Conservation (phyloP, 345 rosid species). For the Eucalyptus victrix region DNA sequence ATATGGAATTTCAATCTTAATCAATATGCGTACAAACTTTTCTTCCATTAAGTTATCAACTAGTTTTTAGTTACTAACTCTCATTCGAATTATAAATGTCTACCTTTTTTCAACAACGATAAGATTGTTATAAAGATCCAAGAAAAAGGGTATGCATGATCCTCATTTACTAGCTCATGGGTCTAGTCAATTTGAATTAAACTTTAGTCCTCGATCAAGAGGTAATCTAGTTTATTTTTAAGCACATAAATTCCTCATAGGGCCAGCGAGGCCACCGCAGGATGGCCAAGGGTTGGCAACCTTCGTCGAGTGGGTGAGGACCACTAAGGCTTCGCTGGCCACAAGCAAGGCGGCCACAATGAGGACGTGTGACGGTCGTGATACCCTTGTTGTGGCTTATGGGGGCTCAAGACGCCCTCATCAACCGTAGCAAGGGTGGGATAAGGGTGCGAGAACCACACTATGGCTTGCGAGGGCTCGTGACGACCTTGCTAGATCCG, state of each 20-base stretch:
- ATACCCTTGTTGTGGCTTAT: no score
- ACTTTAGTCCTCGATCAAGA: not conserved
- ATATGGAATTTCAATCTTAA: not conserved
- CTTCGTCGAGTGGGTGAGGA: no score
- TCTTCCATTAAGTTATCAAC: not conserved
- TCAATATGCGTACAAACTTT: not conserved
- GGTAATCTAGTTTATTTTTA: not conserved
- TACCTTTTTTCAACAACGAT: not conserved
- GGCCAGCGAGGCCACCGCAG: no score
- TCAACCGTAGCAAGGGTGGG: no score
- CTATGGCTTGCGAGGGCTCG: accelerated
- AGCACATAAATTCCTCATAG: not conserved
- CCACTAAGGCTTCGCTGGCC: no score
- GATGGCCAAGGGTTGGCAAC: no score
- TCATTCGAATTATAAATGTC: not conserved
- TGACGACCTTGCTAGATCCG: accelerated
- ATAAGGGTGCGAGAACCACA: no score
- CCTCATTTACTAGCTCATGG: not conserved
- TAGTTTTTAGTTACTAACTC: not conserved
- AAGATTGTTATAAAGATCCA: not conserved
- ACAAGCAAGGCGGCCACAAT: no score
- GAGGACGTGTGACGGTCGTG: no score
- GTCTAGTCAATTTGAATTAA: not conserved
- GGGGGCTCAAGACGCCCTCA: no score
- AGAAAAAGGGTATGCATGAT: not conserved